Evolutionary conservation across 2,329 filamentous ascomycete genomes (phyloP).

Genomic region (Exserohilum rostratum): DNA sequence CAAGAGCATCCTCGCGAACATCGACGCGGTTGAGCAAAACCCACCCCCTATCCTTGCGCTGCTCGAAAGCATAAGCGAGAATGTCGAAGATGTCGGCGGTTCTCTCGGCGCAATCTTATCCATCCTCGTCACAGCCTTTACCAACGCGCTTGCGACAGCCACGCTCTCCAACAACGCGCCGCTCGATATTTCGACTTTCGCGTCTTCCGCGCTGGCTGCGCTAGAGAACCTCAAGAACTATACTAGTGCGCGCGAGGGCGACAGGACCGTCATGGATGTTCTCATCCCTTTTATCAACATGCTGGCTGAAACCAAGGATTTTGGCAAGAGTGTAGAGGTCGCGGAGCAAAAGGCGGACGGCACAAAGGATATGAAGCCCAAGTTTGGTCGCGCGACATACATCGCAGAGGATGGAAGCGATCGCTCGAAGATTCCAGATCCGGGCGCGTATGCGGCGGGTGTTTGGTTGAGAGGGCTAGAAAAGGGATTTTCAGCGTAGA

Average conservation of each 20-base stretch:
- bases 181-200: slow-evolving; percentile 45
- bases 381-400: slow-evolving; percentile 81
- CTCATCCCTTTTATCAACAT: slow-evolving; percentile 83
- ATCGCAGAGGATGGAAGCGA: slow-evolving; percentile 70
- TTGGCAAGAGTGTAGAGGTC: slow-evolving; percentile 74
- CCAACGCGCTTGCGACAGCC: slow-evolving; percentile 46
- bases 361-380: slow-evolving; percentile 90
- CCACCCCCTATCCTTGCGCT: slow-evolving; percentile 59
- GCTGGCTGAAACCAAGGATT: slow-evolving; percentile 66
- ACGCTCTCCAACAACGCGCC: slow-evolving; percentile 35
- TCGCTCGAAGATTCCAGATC: slow-evolving; percentile 63
- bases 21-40: slow-evolving; percentile 62
- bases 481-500: slow-evolving; percentile 36
- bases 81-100: slow-evolving; percentile 74
- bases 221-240: slow-evolving; percentile 64
- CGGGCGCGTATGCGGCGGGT: slow-evolving; percentile 75
- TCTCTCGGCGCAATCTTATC: slow-evolving; percentile 76
- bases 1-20: slow-evolving; percentile 59
- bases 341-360: slow-evolving; percentile 75
- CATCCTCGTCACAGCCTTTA: slow-evolving; percentile 86
- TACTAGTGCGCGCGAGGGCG: slow-evolving; percentile 84
- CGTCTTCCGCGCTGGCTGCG: slow-evolving; percentile 52
- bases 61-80: slow-evolving; percentile 63
- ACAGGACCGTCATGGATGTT: slow-evolving; percentile 89
- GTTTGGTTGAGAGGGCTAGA: slow-evolving; percentile 74